Evolutionary conservation across 2,329 filamentous ascomycete species (phyloP).

Genomic region (Teratosphaeria nubilosa): DNA sequence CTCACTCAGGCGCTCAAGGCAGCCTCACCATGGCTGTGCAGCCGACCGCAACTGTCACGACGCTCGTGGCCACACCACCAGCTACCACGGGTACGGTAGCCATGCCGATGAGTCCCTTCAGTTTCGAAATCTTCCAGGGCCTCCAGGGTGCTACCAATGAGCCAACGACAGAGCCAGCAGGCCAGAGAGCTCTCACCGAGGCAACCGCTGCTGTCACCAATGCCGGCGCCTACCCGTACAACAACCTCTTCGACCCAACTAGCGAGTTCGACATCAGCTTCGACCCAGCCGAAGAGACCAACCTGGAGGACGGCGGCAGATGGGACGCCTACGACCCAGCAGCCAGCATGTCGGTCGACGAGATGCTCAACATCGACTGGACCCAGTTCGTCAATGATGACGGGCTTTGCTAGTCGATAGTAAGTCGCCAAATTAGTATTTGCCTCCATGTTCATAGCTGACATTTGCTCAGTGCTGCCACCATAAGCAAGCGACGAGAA

Average conservation of each 20-base stretch:
- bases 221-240: not conserved
- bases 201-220: not conserved
- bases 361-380: slow-evolving; percentile 6
- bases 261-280: slow-evolving; percentile 11
- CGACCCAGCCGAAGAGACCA: slow-evolving; percentile 9
- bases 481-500: not conserved
- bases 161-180: not conserved
- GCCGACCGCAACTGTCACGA: not conserved
- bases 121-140: not conserved
- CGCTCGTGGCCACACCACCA: not conserved
- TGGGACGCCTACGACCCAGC: slow-evolving; percentile 5
- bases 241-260: slow-evolving; percentile 11
- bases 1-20: not conserved
- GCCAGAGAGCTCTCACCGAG: not conserved
- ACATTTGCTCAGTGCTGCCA: not conserved
- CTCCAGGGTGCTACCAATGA: not conserved
- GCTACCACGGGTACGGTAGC: not conserved
- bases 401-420: too few relatives aligned
- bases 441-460: not conserved
- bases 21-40: not conserved
- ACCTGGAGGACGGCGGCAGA: slow-evolving; percentile 2
- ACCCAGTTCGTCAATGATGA: slow-evolving; percentile 6
- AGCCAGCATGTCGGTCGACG: slow-evolving; percentile 3
- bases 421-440: too few relatives aligned
- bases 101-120: not conserved